Evolutionary conservation across 1,284 basidiomycete genomes (phyloP).

Genomic region (Rhodotorula glutinis): DNA sequence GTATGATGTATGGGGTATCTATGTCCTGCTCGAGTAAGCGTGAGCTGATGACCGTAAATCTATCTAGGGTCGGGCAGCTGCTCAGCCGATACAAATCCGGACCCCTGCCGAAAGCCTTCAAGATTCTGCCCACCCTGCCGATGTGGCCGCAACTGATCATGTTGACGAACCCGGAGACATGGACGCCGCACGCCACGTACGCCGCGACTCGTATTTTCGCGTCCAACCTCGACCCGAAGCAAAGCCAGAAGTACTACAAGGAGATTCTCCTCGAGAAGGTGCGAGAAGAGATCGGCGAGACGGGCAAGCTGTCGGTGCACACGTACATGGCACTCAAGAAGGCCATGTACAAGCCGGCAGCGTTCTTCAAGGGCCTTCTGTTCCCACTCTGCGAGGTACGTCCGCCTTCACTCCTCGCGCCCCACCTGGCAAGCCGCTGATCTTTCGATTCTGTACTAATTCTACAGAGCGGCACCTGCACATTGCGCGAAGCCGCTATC

Average conservation of each 20-base stretch:
- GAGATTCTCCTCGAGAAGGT: constrained; percentile 89
- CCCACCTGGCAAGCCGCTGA: no score
- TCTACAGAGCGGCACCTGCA: constrained; percentile 65
- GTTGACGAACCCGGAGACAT: constrained; percentile 83
- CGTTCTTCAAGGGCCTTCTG: constrained; percentile 97
- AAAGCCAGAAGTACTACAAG: constrained; percentile 90
- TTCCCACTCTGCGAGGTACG: constrained; percentile 90
- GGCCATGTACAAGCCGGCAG: constrained; percentile 91
- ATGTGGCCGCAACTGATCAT: constrained; percentile 96
- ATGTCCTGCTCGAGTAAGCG: no score
- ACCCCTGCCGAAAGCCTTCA: constrained; percentile 94
- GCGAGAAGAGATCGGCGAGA: constrained; percentile 74
- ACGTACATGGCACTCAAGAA: constrained; percentile 83
- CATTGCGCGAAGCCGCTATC: constrained; percentile 92
- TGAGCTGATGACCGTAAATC: no score
- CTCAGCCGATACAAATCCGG: constrained; percentile 92
- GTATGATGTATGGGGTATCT: constrained; percentile 40
- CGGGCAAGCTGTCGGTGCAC: constrained; percentile 84
- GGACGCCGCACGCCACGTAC: constrained; percentile 92
- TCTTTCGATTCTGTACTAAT: no score
- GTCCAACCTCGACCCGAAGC: constrained; percentile 92
- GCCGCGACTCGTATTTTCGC: constrained; percentile 95
- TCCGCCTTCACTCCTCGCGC: constrained; percentile 24
- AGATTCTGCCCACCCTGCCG: constrained; percentile 92
- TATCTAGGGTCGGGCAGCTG: constrained; percentile 72